These are phyloP conservation scores for Gossypium laxum DNA, from an alignment of 441 rosid species.

Conservation along the genomic window DNA sequence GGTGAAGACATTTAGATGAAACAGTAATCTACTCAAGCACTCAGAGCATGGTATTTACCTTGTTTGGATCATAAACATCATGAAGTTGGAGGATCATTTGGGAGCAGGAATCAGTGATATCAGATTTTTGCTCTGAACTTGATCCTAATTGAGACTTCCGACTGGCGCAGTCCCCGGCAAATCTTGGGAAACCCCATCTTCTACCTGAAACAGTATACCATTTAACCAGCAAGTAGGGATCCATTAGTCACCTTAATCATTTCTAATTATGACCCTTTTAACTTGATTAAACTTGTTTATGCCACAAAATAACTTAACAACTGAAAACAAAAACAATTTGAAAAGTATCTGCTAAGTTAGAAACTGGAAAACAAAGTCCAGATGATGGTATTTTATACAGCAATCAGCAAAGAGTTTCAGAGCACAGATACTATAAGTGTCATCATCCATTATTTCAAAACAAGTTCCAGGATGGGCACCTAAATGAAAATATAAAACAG, in stretches of 20 bases:
- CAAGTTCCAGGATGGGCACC: not conserved
- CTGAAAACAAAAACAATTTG: not conserved
- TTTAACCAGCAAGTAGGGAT: not conserved
- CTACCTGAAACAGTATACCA: conserved; percentile 39
- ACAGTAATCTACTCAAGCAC: not conserved
- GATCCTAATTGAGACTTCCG: conserved; percentile 48
- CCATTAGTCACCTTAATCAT: not conserved
- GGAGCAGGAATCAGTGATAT: conserved; percentile 75
- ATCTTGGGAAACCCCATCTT: conserved; percentile 81
- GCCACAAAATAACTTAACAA: not conserved
- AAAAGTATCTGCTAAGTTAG: not conserved
- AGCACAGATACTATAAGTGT: not conserved
- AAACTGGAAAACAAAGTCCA: not conserved
- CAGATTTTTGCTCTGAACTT: conserved; percentile 55
- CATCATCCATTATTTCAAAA: not conserved
- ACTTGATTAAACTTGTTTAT: not conserved
- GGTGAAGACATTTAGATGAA: not conserved
- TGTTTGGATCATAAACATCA: conserved; percentile 87
- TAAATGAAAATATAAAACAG: not conserved
- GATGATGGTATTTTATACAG: not conserved
- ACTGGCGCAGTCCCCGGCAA: conserved; percentile 79
- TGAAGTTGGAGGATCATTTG: conserved; percentile 92
- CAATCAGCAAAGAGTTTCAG: not conserved
- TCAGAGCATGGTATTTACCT: conserved; percentile 33
- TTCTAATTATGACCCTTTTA: not conserved